Base-by-base conservation (phyloP, 352 stramenopile species). In the Phytophthora vignae region DNA sequence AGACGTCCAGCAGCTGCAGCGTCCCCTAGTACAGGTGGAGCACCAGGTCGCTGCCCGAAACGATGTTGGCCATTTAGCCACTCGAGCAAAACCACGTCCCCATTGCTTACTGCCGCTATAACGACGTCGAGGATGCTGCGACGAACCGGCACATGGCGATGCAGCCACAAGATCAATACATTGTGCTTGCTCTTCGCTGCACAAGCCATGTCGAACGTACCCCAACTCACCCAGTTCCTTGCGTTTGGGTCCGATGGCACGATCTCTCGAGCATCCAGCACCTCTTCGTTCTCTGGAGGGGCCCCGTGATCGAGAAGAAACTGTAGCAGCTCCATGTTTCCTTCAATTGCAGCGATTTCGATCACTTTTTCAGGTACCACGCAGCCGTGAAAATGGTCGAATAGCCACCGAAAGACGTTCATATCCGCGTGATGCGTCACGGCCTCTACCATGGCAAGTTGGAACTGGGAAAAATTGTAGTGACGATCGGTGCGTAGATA, bases 331-430 rank as follows among this genome's bases (percentile, higher is more conserved):
- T 8, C 38, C 2, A 46, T 17, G 38, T 46, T 46, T 2, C 38
- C 38, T 12, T 46, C 15, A 17, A 2, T 46, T 3, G 38, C 38
- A 46, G 38, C 38, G 10, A 17, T 2, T 17, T 1, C 7, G 14
- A 46, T 8, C 2, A 46, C 38, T 12, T 3, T 2, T 12, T 17
- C 38, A 31, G 49, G 31, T n/a, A 55, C 21, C 1, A 55, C 19
- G 21, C 49, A 55, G 2, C 21, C 49, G 12, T 55, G 31, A 12
- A 55, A 55, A 55, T 55, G 49, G 49, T 55, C 49, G 11, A 17
- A 55, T 12, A 55, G 10, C 49, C 49, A 55, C 19, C 25, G 49
- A 4, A 55, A 9, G 19, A 55, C 25, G 21, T 55, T 21, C 49
- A 55, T 55, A 15, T 21, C 49, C 7, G 22, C 49, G 15, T 21